These are phyloP conservation scores for Neurospora sp. DNA, from an alignment of 495 filamentous ascomycete genomes.

Conservation along the genomic window DNA sequence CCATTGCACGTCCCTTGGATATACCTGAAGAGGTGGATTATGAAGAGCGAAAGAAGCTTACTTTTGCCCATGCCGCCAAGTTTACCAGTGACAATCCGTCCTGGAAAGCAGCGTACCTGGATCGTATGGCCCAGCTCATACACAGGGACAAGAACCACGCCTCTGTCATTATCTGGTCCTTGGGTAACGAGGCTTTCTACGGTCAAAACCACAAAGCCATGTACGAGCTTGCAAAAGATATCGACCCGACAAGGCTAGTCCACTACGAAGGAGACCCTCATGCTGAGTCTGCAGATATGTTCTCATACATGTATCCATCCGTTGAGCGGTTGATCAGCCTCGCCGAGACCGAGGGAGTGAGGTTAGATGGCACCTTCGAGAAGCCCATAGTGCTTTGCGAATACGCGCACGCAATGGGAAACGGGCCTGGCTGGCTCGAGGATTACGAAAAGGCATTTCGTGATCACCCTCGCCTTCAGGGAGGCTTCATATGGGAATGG, in stretches of 20 bases:
- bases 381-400: constrained; percentile 58
- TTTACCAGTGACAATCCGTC: constrained; percentile 52
- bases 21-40: constrained; percentile 38
- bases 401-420: constrained; percentile 64
- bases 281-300: constrained; percentile 53
- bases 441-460: constrained; percentile 56
- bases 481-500: constrained; percentile 69
- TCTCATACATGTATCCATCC: constrained; percentile 54
- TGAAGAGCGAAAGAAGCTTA: constrained; percentile 44
- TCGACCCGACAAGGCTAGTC: constrained; percentile 47
- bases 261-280: constrained; percentile 58
- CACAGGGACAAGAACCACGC: constrained; percentile 57
- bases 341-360: constrained; percentile 25
- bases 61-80: constrained; percentile 39
- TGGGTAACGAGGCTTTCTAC: constrained; percentile 63
- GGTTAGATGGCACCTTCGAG: constrained; percentile 28
- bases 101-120: constrained; percentile 56
- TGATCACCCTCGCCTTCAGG: constrained; percentile 47
- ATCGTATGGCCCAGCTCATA: constrained; percentile 53
- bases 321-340: constrained; percentile 41
- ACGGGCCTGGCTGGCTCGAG: constrained; percentile 55
- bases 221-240: constrained; percentile 47
- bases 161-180: constrained; percentile 58
- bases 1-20: constrained; percentile 34
- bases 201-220: constrained; percentile 54